phyloP scores from a whole-genome alignment of 2,329 filamentous ascomycete genomes.

The Colletotrichum tropicale region DNA sequence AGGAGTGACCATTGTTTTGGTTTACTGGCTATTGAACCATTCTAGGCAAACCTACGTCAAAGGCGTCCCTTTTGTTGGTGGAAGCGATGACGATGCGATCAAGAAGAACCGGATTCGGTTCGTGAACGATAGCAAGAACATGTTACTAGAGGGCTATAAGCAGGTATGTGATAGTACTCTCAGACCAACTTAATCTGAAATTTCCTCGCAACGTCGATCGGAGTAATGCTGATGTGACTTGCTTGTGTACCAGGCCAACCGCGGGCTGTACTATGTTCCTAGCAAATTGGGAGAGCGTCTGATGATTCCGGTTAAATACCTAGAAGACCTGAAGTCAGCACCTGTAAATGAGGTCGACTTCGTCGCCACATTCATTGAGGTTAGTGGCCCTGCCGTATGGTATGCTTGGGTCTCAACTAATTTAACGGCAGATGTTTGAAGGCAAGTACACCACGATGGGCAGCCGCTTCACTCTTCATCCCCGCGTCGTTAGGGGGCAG shows the following conservation, averaged over 20 bases:
- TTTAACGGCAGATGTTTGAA: conserved; percentile 28
- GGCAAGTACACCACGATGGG: conserved; percentile 34
- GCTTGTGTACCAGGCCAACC: neutral
- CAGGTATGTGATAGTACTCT: neutral
- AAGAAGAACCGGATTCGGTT: neutral
- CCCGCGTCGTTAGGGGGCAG: conserved; percentile 26
- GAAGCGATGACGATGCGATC: neutral
- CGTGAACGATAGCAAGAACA: neutral
- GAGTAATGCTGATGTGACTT: neutral
- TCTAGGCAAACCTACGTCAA: neutral
- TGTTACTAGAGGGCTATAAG: neutral
- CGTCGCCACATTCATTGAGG: conserved; percentile 27
- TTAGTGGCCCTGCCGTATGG: neutral
- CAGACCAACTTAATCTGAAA: neutral
- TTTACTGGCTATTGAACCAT: neutral
- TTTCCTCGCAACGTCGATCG: neutral
- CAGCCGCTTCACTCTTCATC: conserved; percentile 29
- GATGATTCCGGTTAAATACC: conserved; percentile 29
- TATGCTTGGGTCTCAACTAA: neutral
- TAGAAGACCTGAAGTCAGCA: conserved; percentile 29
- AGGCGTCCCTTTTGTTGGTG: neutral
- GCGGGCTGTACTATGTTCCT: conserved; percentile 25
- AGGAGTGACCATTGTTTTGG: neutral
- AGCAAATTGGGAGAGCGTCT: conserved; percentile 29
- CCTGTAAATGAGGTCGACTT: conserved; percentile 30